Evolutionary conservation across 1,139 yeast genomes (phyloP).

Genomic region (Saccharomyces pastorianus): DNA sequence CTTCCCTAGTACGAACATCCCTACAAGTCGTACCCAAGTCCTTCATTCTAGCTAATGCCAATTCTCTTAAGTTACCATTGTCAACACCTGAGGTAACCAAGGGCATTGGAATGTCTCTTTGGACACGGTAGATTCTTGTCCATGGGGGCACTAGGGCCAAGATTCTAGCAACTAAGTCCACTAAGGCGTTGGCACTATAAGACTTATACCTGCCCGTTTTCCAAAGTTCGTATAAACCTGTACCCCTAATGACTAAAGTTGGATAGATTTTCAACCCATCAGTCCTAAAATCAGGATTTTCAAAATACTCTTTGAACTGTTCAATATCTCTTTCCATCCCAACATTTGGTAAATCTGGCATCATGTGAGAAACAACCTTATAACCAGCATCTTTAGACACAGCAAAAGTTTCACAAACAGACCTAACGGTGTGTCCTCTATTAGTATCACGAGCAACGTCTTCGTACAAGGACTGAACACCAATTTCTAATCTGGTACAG

Average conservation of each 20-base stretch:
- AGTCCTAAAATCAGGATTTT: conserved; percentile 92
- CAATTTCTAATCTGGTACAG: conserved; percentile 92
- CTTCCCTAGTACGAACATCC: conserved; percentile 97
- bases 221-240: conserved; percentile 96
- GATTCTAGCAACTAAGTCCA: conserved; percentile 90
- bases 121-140: conserved; percentile 98
- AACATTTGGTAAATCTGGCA: conserved; percentile 98
- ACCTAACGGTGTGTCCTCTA: conserved; percentile 94
- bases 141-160: conserved; percentile 97
- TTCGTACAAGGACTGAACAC: conserved; percentile 94
- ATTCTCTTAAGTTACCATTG: conserved; percentile 90
- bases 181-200: conserved; percentile 87
- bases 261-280: conserved; percentile 96
- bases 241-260: conserved; percentile 92
- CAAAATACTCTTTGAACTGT: conserved; percentile 92
- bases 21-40: conserved; percentile 95
- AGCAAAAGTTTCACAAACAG: conserved; percentile 93
- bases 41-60: conserved; percentile 94
- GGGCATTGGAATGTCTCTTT: conserved; percentile 99
- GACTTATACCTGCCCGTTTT: conserved; percentile 91
- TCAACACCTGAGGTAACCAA: conserved; percentile 96
- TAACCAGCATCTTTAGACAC: conserved; percentile 97
- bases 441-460: conserved; percentile 98
- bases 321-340: conserved; percentile 97
- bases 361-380: conserved; percentile 96